Evolutionary conservation across 192 early-diverging fungal species (phyloP).

Genomic region (Entomortierella beljakovae): DNA sequence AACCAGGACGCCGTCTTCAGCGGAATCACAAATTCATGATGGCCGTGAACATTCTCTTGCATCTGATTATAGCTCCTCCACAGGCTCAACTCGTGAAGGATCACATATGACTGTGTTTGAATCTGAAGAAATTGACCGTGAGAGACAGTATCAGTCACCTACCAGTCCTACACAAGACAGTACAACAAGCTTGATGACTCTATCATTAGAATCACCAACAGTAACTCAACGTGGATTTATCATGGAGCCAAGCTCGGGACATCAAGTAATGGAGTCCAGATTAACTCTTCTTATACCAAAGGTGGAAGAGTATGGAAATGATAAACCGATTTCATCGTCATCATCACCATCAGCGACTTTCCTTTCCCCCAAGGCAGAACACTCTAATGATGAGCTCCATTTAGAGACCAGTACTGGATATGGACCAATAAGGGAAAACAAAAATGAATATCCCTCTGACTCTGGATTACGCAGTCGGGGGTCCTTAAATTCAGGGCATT

Average conservation of each 20-base stretch:
- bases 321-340: slow-evolving; percentile 20
- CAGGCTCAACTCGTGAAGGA: slow-evolving; percentile 28
- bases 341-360: slow-evolving; percentile 19
- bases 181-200: slow-evolving; percentile 12
- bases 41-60: slow-evolving; percentile 19
- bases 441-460: too few species aligned
- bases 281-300: not conserved
- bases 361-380: slow-evolving; percentile 21
- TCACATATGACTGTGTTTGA: slow-evolving; percentile 24
- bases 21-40: slow-evolving; percentile 11
- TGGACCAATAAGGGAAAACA: too few species aligned
- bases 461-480: too few species aligned
- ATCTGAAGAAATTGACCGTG: slow-evolving; percentile 1
- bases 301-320: not conserved
- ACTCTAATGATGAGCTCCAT: not conserved
- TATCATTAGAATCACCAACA: slow-evolving; percentile 38
- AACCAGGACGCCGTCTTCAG: slow-evolving; percentile 11
- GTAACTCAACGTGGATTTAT: not conserved
- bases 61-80: slow-evolving; percentile 26
- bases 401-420: not conserved
- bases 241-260: not conserved
- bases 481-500: too few species aligned
- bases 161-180: slow-evolving; percentile 27
- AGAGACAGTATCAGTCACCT: not conserved
- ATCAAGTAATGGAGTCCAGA: not conserved